Conservation (phyloP, 352 stramenopile species). For the Phytophthora vignae region DNA sequence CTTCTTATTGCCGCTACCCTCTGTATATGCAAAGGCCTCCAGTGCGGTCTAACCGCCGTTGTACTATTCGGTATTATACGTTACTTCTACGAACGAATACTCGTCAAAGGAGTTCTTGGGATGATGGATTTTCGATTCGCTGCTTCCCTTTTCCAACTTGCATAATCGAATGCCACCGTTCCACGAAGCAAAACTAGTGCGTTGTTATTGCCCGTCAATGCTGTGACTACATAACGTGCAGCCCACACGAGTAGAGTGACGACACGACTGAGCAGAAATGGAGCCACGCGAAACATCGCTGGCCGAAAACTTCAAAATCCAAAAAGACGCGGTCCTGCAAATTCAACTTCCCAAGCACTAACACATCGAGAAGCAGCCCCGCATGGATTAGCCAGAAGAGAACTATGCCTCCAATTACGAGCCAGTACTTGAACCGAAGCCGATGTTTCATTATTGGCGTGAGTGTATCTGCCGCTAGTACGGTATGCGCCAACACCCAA, state of each 20-base stretch:
- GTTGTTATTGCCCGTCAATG: neutral
- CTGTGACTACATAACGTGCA: neutral
- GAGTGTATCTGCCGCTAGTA: neutral
- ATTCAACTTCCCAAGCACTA: neutral
- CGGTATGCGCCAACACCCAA: neutral
- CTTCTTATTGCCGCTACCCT: too few relatives aligned
- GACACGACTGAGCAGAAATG: neutral
- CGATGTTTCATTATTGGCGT: neutral
- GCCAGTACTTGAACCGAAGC: constrained; percentile 3
- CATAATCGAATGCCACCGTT: neutral
- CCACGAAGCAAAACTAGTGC: neutral
- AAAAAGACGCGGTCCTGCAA: neutral
- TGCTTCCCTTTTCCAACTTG: neutral
- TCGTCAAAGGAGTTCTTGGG: neutral
- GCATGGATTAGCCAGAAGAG: constrained; percentile 1
- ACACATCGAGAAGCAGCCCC: neutral
- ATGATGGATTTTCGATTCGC: neutral
- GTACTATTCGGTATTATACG: too few relatives aligned
- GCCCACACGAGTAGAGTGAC: neutral
- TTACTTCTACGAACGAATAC: too few relatives aligned
- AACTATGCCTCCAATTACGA: neutral
- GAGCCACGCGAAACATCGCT: neutral
- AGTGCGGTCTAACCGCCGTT: too few relatives aligned
- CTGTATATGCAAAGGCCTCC: too few relatives aligned
- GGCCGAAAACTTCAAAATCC: neutral